These are phyloP conservation scores for Phyllosticta ampelicida DNA, from an alignment of 2,329 filamentous ascomycete species.

Conservation along the genomic window DNA sequence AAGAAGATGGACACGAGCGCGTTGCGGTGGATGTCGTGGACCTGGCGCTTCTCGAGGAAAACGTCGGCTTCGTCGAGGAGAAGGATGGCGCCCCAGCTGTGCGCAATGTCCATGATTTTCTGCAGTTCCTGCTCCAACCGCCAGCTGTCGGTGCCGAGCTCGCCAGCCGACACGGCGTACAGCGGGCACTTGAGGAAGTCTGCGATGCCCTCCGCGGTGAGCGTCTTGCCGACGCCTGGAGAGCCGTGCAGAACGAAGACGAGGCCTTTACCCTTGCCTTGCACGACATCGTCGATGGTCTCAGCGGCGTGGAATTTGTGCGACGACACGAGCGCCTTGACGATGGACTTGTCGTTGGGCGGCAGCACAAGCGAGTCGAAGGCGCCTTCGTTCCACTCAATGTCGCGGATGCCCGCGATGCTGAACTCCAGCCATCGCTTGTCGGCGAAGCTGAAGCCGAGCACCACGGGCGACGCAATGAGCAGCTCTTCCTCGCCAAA, in stretches of 20 bases:
- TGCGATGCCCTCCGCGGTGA: conserved; percentile 78
- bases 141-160: conserved; percentile 67
- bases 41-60: conserved; percentile 63
- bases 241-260: conserved; percentile 75
- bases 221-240: conserved; percentile 78
- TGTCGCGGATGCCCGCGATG: conserved; percentile 67
- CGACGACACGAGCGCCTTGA: conserved; percentile 71
- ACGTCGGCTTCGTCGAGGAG: conserved; percentile 64
- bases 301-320: conserved; percentile 73
- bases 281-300: conserved; percentile 63
- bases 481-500: conserved; percentile 79
- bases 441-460: conserved; percentile 79
- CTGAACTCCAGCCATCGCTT: conserved; percentile 87
- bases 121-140: conserved; percentile 67
- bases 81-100: conserved; percentile 75
- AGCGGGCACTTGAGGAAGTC: conserved; percentile 72
- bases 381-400: conserved; percentile 73
- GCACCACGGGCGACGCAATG: conserved; percentile 70
- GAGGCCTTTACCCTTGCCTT: conserved; percentile 75
- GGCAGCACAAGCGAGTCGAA: conserved; percentile 72
- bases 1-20: conserved; percentile 81
- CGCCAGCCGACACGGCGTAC: conserved; percentile 73
- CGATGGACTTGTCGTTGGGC: conserved; percentile 49
- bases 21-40: conserved; percentile 76
- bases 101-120: conserved; percentile 75